Conservation (phyloP, 2,329 filamentous ascomycete genomes). For the Aurifilum marmelostoma region DNA sequence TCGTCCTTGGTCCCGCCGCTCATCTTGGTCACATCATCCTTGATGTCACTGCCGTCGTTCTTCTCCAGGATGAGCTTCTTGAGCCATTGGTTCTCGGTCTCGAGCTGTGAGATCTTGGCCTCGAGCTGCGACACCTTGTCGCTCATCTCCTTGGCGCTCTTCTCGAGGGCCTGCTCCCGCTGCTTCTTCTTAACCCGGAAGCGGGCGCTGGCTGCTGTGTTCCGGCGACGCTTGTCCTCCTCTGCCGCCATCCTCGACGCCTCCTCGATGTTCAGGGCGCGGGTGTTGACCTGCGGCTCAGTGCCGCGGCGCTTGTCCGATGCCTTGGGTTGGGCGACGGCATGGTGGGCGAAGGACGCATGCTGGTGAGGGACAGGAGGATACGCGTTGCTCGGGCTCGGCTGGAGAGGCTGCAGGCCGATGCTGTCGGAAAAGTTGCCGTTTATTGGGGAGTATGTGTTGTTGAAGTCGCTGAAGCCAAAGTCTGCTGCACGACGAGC, state of each 20-base stretch:
- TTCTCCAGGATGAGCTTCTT: constrained; percentile 82
- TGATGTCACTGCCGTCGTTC: constrained; percentile 62
- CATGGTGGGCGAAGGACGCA: constrained; percentile 36
- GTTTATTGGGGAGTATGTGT: constrained; percentile 55
- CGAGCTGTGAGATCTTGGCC: constrained; percentile 73
- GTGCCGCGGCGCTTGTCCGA: constrained; percentile 51
- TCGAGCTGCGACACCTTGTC: constrained; percentile 78
- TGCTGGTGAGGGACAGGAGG: constrained; percentile 42
- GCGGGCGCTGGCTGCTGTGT: constrained; percentile 84
- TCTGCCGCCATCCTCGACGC: constrained; percentile 75
- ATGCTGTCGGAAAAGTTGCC: constrained; percentile 49
- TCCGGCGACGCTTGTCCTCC: constrained; percentile 87
- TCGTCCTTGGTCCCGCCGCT: constrained; percentile 47
- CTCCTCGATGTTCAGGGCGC: constrained; percentile 66
- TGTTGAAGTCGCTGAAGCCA: constrained; percentile 58
- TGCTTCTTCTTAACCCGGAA: constrained; percentile 98
- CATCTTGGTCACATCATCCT: constrained; percentile 53
- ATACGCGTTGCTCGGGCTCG: constrained; percentile 53
- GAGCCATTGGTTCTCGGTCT: constrained; percentile 82
- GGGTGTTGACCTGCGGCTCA: constrained; percentile 46
- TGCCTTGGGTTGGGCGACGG: constrained; percentile 34
- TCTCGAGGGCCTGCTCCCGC: constrained; percentile 83
- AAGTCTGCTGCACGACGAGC: constrained; percentile 55
- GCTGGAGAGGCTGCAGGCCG: constrained; percentile 55
- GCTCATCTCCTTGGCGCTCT: constrained; percentile 78